Evolutionary conservation across 2,329 filamentous ascomycete genomes (phyloP).

Genomic region (Dactylellina sp.): DNA sequence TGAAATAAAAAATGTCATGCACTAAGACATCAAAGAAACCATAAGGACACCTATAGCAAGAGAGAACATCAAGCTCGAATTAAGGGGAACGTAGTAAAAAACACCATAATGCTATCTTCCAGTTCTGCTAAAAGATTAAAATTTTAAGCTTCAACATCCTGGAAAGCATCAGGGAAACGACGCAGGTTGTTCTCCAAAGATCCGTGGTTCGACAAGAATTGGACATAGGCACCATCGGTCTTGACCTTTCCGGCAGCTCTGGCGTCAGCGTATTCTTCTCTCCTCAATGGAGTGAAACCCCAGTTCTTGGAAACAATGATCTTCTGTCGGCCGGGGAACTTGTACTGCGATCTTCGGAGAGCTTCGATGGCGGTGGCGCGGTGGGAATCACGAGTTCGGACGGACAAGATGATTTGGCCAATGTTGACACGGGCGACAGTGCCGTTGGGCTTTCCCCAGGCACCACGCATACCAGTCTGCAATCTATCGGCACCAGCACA

Average conservation of each 20-base stretch:
- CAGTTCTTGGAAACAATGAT: conserved; percentile 99
- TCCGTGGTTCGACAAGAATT: conserved; percentile 97
- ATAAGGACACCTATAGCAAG: conserved; percentile 45
- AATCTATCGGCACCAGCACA: conserved; percentile 99
- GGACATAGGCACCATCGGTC: conserved; percentile 98
- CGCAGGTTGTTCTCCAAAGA: conserved; percentile 85
- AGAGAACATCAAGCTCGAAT: conserved; percentile 34
- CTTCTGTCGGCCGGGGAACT: conserved; percentile 99
- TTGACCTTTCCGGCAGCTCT: conserved; percentile 93
- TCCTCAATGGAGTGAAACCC: conserved; percentile 98
- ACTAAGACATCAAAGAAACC: conserved; percentile 30
- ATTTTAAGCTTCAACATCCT: conserved; percentile 64
- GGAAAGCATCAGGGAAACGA: conserved; percentile 94
- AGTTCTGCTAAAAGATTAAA: conserved; percentile 9
- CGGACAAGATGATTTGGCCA: conserved; percentile 96
- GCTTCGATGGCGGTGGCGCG: conserved; percentile 95
- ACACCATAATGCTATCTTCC: conserved; percentile 32
- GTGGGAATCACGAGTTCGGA: conserved; percentile 96
- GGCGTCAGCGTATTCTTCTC: conserved; percentile 96
- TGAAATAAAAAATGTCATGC: conserved; percentile 31
- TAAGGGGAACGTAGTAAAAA: conserved; percentile 26
- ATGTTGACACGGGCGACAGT: conserved; percentile 99
- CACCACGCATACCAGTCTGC: conserved; percentile 99
- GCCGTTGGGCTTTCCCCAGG: conserved; percentile 99
- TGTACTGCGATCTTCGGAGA: conserved; percentile 99